Evolutionary conservation across 225 moss, liverwort and hornwort genomes (phyloP), one percentile per base, ranked within the genome.

Genomic region (Climacium dendroides): DNA sequence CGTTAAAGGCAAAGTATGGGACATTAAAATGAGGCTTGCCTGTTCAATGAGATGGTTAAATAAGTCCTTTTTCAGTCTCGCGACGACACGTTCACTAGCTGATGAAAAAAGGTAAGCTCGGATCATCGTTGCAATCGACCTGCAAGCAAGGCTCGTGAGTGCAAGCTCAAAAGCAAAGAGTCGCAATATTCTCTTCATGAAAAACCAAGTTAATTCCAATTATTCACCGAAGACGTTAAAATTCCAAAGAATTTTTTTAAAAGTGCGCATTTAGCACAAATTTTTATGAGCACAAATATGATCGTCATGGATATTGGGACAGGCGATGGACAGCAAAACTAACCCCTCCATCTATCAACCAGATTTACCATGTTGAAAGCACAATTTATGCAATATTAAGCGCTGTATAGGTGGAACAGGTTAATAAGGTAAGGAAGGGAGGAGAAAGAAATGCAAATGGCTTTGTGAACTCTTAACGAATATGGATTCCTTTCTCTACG

Each of bases 61-160:
- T 32, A 98, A 83, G 85, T 94, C 91, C 80, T 80, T 98, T 83
- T 97, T 97, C 77, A 98, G 88, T 85, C 91, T 91, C 78, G 98
- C 98, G 54, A 96, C 96, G 87, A 98, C 95, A 83, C 95, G 95
- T 82, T 96, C 94, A 89, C 96, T 96, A 32, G 96, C 95, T 89
- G 98, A 91, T 85, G 93, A 78, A 61, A 94, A 98, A 86, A 98
- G 89, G 86, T 96, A 95, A 35, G 96, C 94, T 76, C 98, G 91
- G 54, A 98, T 88, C 87, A 82, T 92, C 47, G 96, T 90, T 82
- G 96, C 98, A 45, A 96, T 74, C 74, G 98, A 95, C 62, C 98
- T 98, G 95, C 77, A 88, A 59, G 39, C 76, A 65, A 47, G 26
- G 30, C 52, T 84, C 48, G 64, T 84, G 57, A 83, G 57, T 79